Conservation (phyloP, 2,329 filamentous ascomycete genomes). For the Aspergillus sp. region DNA sequence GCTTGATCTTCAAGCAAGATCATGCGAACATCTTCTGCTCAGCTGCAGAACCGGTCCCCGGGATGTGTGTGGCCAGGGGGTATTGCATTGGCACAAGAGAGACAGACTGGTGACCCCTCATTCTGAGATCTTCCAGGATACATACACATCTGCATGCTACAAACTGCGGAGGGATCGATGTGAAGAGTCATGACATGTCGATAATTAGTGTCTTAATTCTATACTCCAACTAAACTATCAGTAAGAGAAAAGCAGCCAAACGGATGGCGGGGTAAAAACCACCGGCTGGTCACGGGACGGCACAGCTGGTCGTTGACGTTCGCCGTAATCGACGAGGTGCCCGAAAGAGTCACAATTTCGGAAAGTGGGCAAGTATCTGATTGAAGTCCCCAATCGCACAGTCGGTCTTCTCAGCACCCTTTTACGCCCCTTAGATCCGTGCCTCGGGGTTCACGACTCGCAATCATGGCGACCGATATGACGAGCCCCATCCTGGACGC, state of each 20-base stretch:
- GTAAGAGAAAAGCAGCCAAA: neutral
- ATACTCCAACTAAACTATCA: no score
- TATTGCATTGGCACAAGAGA: no score
- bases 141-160: neutral
- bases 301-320: constrained; percentile 25
- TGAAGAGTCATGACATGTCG: no score
- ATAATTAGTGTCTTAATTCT: no score
- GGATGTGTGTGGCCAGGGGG: neutral
- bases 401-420: constrained; percentile 2
- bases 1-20: constrained; percentile 2
- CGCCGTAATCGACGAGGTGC: constrained; percentile 28
- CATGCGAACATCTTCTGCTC: constrained; percentile 4
- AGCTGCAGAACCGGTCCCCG: neutral
- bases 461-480: constrained; percentile 57
- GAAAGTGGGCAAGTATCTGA: constrained; percentile 30
- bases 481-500: constrained; percentile 66
- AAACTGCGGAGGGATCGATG: no score
- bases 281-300: constrained; percentile 22
- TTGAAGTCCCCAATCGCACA: constrained; percentile 17
- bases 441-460: constrained; percentile 29
- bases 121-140: neutral
- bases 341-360: constrained; percentile 38
- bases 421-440: constrained; percentile 17
- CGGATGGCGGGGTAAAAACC: constrained; percentile 20
- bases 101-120: neutral